Percentiles rank a stretch among this genome's conserved stretches.
Conservation (phyloP, 2,329 filamentous ascomycete genomes). For the Endoconidiophora polonica region DNA sequence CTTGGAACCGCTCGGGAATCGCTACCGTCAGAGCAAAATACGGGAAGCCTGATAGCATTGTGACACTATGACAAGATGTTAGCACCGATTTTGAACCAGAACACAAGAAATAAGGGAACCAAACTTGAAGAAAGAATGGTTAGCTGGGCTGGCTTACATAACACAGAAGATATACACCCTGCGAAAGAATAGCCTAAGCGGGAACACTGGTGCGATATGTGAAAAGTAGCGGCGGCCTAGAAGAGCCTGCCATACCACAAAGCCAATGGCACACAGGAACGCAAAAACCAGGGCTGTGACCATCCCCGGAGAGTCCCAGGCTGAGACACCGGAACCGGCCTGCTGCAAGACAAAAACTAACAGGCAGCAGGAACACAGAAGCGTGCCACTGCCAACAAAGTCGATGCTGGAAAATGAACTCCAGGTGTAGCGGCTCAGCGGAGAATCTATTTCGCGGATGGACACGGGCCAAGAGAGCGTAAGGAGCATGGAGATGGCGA, state of each 20-base stretch:
- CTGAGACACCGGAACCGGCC: slow-evolving; percentile 33
- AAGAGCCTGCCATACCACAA: slow-evolving; percentile 34
- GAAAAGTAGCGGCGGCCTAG: slow-evolving; percentile 23
- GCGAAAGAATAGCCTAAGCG: slow-evolving; percentile 29
- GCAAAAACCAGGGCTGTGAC: slow-evolving; percentile 32
- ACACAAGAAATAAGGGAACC: neutral
- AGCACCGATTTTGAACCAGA: slow-evolving; percentile 1
- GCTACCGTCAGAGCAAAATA: slow-evolving; percentile 42
- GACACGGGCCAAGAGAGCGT: slow-evolving; percentile 14
- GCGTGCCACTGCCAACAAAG: slow-evolving; percentile 32
- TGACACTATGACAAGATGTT: slow-evolving; percentile 25
- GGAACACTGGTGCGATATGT: slow-evolving; percentile 37
- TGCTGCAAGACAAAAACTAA: slow-evolving; percentile 41
- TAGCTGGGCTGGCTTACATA: slow-evolving; percentile 23
- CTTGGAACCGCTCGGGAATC: slow-evolving; percentile 43
- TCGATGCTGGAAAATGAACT: slow-evolving; percentile 32
- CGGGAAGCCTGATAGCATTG: slow-evolving; percentile 38
- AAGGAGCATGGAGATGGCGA: slow-evolving; percentile 27
- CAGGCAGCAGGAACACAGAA: slow-evolving; percentile 35
- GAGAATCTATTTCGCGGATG: slow-evolving; percentile 6
- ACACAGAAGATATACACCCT: slow-evolving; percentile 35
- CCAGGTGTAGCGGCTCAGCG: slow-evolving; percentile 18
- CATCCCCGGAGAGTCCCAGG: slow-evolving; percentile 36
- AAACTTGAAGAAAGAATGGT: neutral
- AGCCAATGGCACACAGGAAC: slow-evolving; percentile 29